These are phyloP conservation scores for Chlorociboria aeruginascens DNA, from an alignment of 495 filamentous ascomycete species.

Conservation along the genomic window DNA sequence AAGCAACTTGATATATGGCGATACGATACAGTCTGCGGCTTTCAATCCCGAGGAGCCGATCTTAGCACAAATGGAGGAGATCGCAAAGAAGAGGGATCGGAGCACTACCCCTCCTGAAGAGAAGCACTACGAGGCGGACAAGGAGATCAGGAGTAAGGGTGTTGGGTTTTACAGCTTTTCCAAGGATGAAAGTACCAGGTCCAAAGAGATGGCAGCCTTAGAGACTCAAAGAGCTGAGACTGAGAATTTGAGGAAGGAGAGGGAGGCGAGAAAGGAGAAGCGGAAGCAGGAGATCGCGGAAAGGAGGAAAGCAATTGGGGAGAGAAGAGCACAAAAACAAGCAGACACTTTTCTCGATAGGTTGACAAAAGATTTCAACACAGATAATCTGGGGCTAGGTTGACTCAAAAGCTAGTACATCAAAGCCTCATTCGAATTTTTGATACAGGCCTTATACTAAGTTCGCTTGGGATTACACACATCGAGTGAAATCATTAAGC, in stretches of 20 bases:
- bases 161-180: slow-evolving; percentile 85
- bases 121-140: slow-evolving; percentile 71
- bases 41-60: slow-evolving; percentile 58
- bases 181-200: slow-evolving; percentile 49
- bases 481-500: no score
- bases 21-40: slow-evolving; percentile 66
- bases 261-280: slow-evolving; percentile 36
- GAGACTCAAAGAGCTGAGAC: slow-evolving; percentile 55
- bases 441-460: no score
- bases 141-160: slow-evolving; percentile 76
- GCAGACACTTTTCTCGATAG: slow-evolving; percentile 63
- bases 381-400: not conserved
- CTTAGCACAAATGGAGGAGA: slow-evolving; percentile 51
- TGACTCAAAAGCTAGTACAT: no score
- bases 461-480: no score
- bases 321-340: slow-evolving; percentile 49
- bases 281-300: slow-evolving; percentile 38
- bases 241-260: slow-evolving; percentile 44
- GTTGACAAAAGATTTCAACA: slow-evolving; percentile 24
- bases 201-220: slow-evolving; percentile 65
- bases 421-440: no score
- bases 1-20: slow-evolving; percentile 65
- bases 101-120: slow-evolving; percentile 64
- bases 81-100: slow-evolving; percentile 64
- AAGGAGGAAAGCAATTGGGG: slow-evolving; percentile 36